Evolutionary conservation across 2,329 filamentous ascomycete species (phyloP).

Genomic region (Aspergillus transmontanensis): DNA sequence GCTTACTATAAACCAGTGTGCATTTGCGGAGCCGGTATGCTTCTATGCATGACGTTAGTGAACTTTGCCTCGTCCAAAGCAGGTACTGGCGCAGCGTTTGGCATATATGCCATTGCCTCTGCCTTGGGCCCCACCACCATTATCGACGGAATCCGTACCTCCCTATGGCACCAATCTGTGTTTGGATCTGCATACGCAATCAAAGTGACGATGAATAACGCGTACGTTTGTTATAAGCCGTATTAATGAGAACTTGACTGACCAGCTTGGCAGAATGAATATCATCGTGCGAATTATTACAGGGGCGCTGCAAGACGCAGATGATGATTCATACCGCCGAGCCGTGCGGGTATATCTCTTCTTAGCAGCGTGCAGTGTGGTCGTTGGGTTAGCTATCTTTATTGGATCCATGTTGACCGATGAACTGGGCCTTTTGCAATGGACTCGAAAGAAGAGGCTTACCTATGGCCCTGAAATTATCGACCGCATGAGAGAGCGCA

Average conservation of each 20-base stretch:
- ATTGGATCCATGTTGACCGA: slow-evolving; percentile 41
- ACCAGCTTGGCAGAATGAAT: slow-evolving; percentile 51
- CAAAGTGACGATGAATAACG: slow-evolving; percentile 65
- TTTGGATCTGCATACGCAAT: slow-evolving; percentile 63
- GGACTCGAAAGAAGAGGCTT: slow-evolving; percentile 59
- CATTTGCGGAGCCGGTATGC: slow-evolving; percentile 54
- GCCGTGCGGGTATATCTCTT: slow-evolving; percentile 61
- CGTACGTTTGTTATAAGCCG: slow-evolving; percentile 30
- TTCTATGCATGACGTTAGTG: slow-evolving; percentile 57
- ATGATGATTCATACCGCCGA: slow-evolving; percentile 58
- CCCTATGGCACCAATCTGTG: slow-evolving; percentile 61
- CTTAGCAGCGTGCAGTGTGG: slow-evolving; percentile 53
- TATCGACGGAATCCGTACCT: slow-evolving; percentile 63
- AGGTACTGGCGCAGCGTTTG: slow-evolving; percentile 62
- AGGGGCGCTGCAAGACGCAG: slow-evolving; percentile 61
- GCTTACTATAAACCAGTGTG: slow-evolving; percentile 22
- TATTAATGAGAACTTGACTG: not conserved
- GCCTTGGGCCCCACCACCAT: slow-evolving; percentile 61
- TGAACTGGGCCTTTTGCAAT: slow-evolving; percentile 57
- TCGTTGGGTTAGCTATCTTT: slow-evolving; percentile 48
- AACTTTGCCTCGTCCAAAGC: slow-evolving; percentile 53
- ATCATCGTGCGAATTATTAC: slow-evolving; percentile 62
- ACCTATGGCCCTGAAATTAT: slow-evolving; percentile 47
- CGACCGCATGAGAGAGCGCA: slow-evolving; percentile 45
- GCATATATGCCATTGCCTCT: slow-evolving; percentile 59